Evolutionary conservation across 768 basidiomycete genomes (phyloP).

Genomic region (Leccinum barrowsii): DNA sequence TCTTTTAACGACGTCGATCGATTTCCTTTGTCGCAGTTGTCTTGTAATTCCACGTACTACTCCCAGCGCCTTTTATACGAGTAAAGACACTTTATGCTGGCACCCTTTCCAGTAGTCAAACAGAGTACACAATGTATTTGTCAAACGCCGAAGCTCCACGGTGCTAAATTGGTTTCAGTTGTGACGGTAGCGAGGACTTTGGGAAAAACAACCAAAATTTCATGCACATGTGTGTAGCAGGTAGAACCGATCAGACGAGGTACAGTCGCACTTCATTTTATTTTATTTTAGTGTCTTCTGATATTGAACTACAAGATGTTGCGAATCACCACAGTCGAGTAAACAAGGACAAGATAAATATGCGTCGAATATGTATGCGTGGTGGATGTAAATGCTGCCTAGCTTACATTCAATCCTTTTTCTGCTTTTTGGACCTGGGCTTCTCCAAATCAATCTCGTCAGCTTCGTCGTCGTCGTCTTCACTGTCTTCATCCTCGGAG

Average conservation of each 20-base stretch:
- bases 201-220: neutral
- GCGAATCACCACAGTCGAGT: conserved; percentile 5
- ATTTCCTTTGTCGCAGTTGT: neutral
- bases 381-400: conserved; percentile 9
- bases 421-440: conserved; percentile 73
- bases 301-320: conserved; percentile 4
- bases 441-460: conserved; percentile 89
- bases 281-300: neutral
- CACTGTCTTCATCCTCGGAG: conserved; percentile 63
- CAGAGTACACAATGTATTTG: neutral
- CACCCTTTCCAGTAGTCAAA: neutral
- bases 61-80: neutral
- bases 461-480: conserved; percentile 74
- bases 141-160: neutral
- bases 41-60: neutral
- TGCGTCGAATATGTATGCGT: conserved; percentile 10
- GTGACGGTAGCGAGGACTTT: neutral
- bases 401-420: conserved; percentile 33
- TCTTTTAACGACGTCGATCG: neutral
- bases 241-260: neutral
- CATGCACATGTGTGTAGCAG: neutral
- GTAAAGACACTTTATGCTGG: neutral
- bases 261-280: neutral
- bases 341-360: conserved; percentile 27
- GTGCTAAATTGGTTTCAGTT: neutral